phyloP scores from a whole-genome alignment of 371 early-diverging fungal species.

The Lichtheimia ornata region DNA sequence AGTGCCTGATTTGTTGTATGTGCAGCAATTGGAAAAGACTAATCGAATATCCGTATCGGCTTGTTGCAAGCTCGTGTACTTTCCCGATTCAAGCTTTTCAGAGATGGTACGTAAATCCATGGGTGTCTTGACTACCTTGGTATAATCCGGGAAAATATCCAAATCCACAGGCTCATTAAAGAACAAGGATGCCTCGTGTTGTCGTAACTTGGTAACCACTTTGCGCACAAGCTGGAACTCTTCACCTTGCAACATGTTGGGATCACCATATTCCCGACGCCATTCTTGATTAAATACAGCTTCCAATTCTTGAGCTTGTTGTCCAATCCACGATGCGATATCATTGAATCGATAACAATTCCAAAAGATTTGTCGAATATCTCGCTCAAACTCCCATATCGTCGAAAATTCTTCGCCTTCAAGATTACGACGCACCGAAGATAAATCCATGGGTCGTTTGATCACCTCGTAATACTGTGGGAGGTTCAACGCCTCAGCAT shows the following conservation, averaged over 20 bases:
- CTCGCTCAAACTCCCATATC: constrained; percentile 56
- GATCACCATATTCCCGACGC: constrained; percentile 42
- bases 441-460: constrained; percentile 96
- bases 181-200: constrained; percentile 37
- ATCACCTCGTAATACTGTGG: constrained; percentile 90
- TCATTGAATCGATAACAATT: constrained; percentile 95
- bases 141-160: constrained; percentile 87
- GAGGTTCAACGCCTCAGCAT: constrained; percentile 78
- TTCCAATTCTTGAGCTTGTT: constrained; percentile 44
- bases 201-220: constrained; percentile 37
- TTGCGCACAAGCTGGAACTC: constrained; percentile 38
- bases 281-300: constrained; percentile 41
- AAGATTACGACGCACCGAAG: constrained; percentile 80
- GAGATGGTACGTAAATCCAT: constrained; percentile 97
- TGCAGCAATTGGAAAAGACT: constrained; percentile 86
- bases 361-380: constrained; percentile 69
- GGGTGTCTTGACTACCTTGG: constrained; percentile 82
- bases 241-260: constrained; percentile 34
- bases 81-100: constrained; percentile 68
- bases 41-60: constrained; percentile 63
- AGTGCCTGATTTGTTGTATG: constrained; percentile 83
- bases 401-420: constrained; percentile 53
- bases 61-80: constrained; percentile 47
- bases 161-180: constrained; percentile 93
- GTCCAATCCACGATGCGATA: constrained; percentile 55